Evolutionary conservation across 257 asterid genomes (phyloP).

Genomic region (Nicotiana attenuata): DNA sequence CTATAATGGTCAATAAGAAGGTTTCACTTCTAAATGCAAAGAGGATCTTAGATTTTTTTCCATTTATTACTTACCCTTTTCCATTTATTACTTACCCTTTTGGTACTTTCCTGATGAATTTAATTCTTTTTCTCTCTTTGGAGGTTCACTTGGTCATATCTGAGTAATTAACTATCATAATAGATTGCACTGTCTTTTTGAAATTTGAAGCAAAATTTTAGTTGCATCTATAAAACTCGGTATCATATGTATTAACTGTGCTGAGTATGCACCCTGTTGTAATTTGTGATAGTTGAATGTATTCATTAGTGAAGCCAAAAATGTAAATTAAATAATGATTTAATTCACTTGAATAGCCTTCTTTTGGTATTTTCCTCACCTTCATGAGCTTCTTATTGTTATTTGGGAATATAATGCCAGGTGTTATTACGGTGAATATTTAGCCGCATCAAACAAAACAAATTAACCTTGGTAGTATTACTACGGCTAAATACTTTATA

Average conservation of each 20-base stretch:
- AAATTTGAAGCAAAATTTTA: neutral
- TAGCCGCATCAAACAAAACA: neutral
- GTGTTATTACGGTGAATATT: neutral
- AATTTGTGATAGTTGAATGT: neutral
- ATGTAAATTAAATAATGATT: too few species aligned
- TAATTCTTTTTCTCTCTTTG: neutral
- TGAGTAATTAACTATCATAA: neutral
- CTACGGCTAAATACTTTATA: too few species aligned
- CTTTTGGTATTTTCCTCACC: neutral
- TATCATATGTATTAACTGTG: neutral
- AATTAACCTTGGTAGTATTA: neutral
- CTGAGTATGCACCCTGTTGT: neutral
- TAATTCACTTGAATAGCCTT: neutral
- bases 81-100: neutral
- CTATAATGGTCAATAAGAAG: neutral
- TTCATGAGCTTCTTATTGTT: neutral
- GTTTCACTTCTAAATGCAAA: neutral
- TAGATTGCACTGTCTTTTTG: neutral
- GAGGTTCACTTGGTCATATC: neutral
- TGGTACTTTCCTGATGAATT: neutral
- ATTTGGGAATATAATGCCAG: neutral
- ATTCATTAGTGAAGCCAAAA: neutral
- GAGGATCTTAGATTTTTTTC: neutral
- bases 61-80: neutral
- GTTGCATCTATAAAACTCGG: neutral